A percentile compares a stretch with the other conserved stretches of the same genome.
phyloP scores from a whole-genome alignment of 805 yeast species.

The Candida andamanensis region DNA sequence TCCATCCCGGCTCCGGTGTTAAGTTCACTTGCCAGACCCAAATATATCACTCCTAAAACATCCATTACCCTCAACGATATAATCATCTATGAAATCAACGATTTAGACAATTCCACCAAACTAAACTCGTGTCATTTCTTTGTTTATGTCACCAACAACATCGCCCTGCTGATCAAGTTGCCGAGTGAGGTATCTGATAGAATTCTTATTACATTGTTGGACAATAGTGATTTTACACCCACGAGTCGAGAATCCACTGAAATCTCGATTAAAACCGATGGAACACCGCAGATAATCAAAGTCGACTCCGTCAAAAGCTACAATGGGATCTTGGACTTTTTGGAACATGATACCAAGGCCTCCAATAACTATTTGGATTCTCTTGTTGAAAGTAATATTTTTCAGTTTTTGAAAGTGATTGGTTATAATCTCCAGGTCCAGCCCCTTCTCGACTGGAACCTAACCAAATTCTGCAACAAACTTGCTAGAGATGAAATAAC shows the following conservation, averaged over 20 bases:
- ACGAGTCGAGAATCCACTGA: slow-evolving; percentile 26
- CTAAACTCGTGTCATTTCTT: slow-evolving; percentile 12
- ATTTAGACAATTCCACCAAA: slow-evolving; percentile 7
- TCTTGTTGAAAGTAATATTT: slow-evolving; percentile 30
- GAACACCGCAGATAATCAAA: slow-evolving; percentile 22
- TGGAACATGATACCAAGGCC: slow-evolving; percentile 26
- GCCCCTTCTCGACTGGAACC: slow-evolving; percentile 18
- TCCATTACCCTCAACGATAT: slow-evolving; percentile 12
- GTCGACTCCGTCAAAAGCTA: slow-evolving; percentile 23
- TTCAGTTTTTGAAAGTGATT: slow-evolving; percentile 27
- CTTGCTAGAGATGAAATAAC: slow-evolving; percentile 12
- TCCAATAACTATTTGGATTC: slow-evolving; percentile 25
- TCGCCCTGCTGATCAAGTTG: slow-evolving; percentile 7
- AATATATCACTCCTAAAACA: slow-evolving; percentile 12
- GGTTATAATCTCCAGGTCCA: slow-evolving; percentile 23
- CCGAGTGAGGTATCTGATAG: slow-evolving; percentile 15
- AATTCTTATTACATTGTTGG: slow-evolving; percentile 31
- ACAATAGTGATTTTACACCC: slow-evolving; percentile 35
- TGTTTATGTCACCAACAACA: slow-evolving; percentile 8
- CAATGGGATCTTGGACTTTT: slow-evolving; percentile 26
- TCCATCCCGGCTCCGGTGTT: slow-evolving; percentile 27
- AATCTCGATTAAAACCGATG: slow-evolving; percentile 14
- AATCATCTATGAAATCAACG: slow-evolving; percentile 13
- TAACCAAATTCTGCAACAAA: slow-evolving; percentile 13
- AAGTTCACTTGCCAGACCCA: slow-evolving; percentile 20